phyloP scores from a whole-genome alignment of 2,329 filamentous ascomycete genomes.

The Acarospora socialis region DNA sequence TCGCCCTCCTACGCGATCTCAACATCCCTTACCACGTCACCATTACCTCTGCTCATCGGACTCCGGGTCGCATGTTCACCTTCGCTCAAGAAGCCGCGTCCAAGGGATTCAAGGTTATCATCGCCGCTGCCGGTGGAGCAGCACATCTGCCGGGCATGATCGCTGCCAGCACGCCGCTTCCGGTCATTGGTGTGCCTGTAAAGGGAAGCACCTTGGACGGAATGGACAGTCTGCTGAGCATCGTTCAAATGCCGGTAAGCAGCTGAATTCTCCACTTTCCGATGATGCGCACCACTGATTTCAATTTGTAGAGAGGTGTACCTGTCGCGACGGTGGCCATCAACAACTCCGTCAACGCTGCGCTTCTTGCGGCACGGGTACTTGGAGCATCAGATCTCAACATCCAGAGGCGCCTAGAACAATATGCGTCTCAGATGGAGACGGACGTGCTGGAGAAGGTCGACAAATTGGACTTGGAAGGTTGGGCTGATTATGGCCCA shows the following conservation, averaged over 20 bases:
- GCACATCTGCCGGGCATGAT: slow-evolving; percentile 65
- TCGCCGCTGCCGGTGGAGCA: slow-evolving; percentile 61
- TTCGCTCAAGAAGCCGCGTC: slow-evolving; percentile 49
- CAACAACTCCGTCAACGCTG: slow-evolving; percentile 68
- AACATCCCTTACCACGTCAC: slow-evolving; percentile 30
- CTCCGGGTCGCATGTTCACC: slow-evolving; percentile 53
- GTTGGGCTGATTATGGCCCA: slow-evolving; percentile 30
- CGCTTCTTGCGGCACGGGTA: slow-evolving; percentile 55
- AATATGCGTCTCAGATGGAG: slow-evolving; percentile 26
- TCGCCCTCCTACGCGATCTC: slow-evolving; percentile 30
- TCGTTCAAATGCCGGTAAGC: slow-evolving; percentile 61
- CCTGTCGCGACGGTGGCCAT: slow-evolving; percentile 66
- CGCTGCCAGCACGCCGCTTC: slow-evolving; percentile 54
- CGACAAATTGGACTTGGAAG: slow-evolving; percentile 27
- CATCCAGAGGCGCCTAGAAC: slow-evolving; percentile 28
- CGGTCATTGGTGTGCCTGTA: slow-evolving; percentile 65
- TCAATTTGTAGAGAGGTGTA: slow-evolving; percentile 37
- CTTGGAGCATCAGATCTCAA: slow-evolving; percentile 38
- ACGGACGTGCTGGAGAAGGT: slow-evolving; percentile 31
- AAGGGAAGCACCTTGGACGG: slow-evolving; percentile 61
- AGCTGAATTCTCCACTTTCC: slow-evolving; percentile 1
- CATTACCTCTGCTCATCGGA: slow-evolving; percentile 47
- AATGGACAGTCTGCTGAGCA: slow-evolving; percentile 55
- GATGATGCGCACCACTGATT: slow-evolving; percentile 3
- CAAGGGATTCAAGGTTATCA: slow-evolving; percentile 57